Conservation (phyloP, 306 rosid species). For the Abrus pulchellus region DNA sequence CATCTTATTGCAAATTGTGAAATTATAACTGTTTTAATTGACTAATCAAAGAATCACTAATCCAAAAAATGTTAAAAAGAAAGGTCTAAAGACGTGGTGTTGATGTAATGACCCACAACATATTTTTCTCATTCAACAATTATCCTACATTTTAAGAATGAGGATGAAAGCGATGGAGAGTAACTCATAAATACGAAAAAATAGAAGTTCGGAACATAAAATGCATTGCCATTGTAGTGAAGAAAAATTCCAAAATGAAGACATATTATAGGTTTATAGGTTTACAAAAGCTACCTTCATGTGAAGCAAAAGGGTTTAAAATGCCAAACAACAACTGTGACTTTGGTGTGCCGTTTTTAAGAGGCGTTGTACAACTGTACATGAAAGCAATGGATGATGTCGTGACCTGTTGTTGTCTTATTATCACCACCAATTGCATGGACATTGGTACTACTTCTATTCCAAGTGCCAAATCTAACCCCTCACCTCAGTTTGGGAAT, state of each 20-base stretch:
- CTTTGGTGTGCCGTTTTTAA: conserved; percentile 32
- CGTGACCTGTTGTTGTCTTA: background rate
- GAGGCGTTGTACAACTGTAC: conserved; percentile 5
- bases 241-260: conserved; percentile 20
- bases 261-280: background rate
- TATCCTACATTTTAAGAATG: conserved; percentile 17
- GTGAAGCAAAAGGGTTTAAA: background rate
- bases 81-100: background rate
- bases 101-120: background rate
- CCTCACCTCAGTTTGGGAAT: background rate
- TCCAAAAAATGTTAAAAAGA: background rate
- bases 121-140: background rate
- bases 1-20: background rate
- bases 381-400: conserved; percentile 33
- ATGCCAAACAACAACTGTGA: background rate
- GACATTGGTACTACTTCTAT: background rate
- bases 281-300: background rate
- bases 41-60: background rate
- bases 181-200: background rate
- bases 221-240: background rate
- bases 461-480: conserved; percentile 1
- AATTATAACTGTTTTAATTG: background rate
- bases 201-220: conserved; percentile 13
- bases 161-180: conserved; percentile 35
- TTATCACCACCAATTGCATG: background rate